Evolutionary conservation across 1,284 basidiomycete species (phyloP), one percentile per base, ranked within the genome.

Genomic region (Pholiota adiposa): DNA sequence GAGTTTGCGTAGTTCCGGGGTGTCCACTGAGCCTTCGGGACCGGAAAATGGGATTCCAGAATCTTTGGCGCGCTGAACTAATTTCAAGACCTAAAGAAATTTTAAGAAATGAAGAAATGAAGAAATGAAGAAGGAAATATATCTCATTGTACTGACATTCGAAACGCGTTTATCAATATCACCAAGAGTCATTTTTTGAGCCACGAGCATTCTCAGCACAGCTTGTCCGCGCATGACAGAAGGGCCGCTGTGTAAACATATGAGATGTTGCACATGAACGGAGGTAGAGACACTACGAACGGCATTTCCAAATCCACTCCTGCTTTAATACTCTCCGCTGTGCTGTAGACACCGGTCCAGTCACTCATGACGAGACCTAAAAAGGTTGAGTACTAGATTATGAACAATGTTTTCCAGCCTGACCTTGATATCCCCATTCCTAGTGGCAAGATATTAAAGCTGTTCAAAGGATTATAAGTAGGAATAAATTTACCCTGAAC

Each of bases 301-400:
- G 81, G 81, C 81, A 86, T 84, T 66, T 87, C 86, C 16, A 87
- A 73, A 67, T 87, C 85, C 7, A 88, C 67, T 0, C 83, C 81
- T 3, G 86, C 85, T 60, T 82, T 81, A 63, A 86, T 77, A 51
- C 81, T 79, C 56, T 78, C 78, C 2, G 74, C 70, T 7, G 79
- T 80, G 49, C 77, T 80, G 67, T 84, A 85, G 1, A 80, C 78
- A 1, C 84, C 84, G 51, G 69, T 76, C 83, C 83, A 85, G 64
- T 85, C 83, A 43, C 79, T 82, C 75, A 82, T 80, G 29, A 83
- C 67, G 63, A 74, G 68, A 16, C 76, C 76, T 75, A 52, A 5
- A 11, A 31, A 11, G 11, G 4, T 5, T 31, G 29, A 31, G 29
- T 5, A 31, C 29, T 11, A 11, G 29, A 31, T 5, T 4, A 11